Percentiles rank a stretch among this genome's conserved stretches.
phyloP scores from a whole-genome alignment of 2,329 filamentous ascomycete genomes.

The Stemphylium vesicarium region DNA sequence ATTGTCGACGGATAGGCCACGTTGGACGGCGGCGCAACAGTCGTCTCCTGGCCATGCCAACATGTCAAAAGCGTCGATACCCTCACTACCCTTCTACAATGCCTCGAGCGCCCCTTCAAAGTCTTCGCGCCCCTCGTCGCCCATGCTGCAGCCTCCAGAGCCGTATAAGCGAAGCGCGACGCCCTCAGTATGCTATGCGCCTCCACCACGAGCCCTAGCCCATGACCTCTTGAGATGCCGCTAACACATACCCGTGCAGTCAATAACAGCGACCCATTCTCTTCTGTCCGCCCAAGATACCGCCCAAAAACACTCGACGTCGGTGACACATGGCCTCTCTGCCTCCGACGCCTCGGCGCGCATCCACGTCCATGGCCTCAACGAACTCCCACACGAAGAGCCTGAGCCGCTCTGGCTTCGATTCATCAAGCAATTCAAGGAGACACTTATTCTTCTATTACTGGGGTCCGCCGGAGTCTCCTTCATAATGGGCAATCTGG shows the following conservation, averaged over 20 bases:
- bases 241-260: constrained; percentile 33
- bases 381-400: constrained; percentile 92
- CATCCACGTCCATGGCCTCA: constrained; percentile 81
- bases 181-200: constrained; percentile 36
- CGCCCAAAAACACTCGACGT: constrained; percentile 78
- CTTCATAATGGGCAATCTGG: constrained; percentile 87
- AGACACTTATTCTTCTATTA: constrained; percentile 91
- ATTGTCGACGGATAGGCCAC: constrained; percentile 34
- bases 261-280: constrained; percentile 61
- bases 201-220: not conserved
- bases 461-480: constrained; percentile 88
- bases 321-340: constrained; percentile 80
- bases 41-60: constrained; percentile 57
- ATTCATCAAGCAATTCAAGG: constrained; percentile 95
- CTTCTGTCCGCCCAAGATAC: constrained; percentile 78
- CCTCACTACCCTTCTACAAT: constrained; percentile 65
- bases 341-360: constrained; percentile 81
- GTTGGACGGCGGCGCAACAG: constrained; percentile 39
- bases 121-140: constrained; percentile 36
- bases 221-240: constrained; percentile 14
- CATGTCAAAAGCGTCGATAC: constrained; percentile 68
- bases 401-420: constrained; percentile 94
- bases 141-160: constrained; percentile 39
- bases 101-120: constrained; percentile 43
- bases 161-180: constrained; percentile 35